Evolutionary conservation across 768 basidiomycete genomes (phyloP).

Genomic region (Rhizopogon vinicolor): DNA sequence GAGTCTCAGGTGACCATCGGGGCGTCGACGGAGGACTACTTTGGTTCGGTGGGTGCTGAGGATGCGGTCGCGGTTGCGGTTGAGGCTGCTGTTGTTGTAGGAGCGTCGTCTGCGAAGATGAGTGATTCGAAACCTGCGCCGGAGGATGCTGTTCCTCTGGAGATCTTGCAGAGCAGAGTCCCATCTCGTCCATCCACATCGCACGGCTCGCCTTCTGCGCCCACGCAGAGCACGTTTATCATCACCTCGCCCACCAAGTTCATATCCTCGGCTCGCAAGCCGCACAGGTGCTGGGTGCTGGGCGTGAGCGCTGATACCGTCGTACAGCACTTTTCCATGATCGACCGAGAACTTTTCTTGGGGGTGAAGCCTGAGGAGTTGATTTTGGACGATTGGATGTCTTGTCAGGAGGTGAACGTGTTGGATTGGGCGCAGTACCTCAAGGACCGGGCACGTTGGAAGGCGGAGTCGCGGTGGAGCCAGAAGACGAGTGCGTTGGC

Average conservation of each 20-base stretch:
- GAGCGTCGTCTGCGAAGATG: conserved; percentile 24
- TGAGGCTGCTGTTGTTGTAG: background rate
- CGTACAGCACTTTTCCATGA: conserved; percentile 79
- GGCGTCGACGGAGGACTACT: conserved; percentile 16
- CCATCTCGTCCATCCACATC: conserved; percentile 32
- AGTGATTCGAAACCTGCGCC: conserved; percentile 43
- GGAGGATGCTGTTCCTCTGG: conserved; percentile 63
- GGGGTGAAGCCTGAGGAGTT: conserved; percentile 85
- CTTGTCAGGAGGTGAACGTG: conserved; percentile 56
- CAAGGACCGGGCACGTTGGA: conserved; percentile 67
- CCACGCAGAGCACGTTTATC: conserved; percentile 7
- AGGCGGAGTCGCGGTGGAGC: conserved; percentile 51
- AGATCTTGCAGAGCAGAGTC: conserved; percentile 61
- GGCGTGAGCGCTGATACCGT: conserved; percentile 53
- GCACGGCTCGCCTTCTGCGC: conserved; percentile 22
- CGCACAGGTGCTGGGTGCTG: conserved; percentile 73
- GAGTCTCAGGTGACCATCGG: conserved; percentile 17
- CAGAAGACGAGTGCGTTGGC: conserved; percentile 70
- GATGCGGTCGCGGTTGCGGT: conserved; percentile 11
- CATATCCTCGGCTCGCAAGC: conserved; percentile 34
- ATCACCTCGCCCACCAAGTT: conserved; percentile 31
- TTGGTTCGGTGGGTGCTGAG: conserved; percentile 13
- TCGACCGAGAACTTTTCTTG: conserved; percentile 84
- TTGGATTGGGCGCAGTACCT: conserved; percentile 83
- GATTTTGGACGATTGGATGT: conserved; percentile 68